A percentile compares a stretch with the other conserved stretches of the same genome.
These are phyloP conservation scores for Cladophialophora bantiana DNA, from an alignment of 2,329 filamentous ascomycete genomes.

Conservation along the genomic window DNA sequence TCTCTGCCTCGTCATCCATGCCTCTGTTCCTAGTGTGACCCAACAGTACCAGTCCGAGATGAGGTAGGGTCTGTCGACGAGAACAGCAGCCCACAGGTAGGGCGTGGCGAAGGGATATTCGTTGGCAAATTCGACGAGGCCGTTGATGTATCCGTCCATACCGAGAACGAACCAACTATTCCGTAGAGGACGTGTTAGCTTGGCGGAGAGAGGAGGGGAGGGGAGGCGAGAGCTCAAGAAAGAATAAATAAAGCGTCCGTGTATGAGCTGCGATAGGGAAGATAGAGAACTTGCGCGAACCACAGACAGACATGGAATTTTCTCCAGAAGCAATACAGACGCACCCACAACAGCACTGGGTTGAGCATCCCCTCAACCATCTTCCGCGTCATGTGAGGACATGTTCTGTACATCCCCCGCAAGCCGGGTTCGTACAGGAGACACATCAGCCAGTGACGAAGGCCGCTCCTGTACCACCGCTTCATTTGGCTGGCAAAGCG, in stretches of 20 bases:
- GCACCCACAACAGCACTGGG: slow-evolving; percentile 17
- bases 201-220: neutral
- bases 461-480: slow-evolving; percentile 21
- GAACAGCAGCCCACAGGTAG: slow-evolving; percentile 17
- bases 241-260: too few relatives aligned
- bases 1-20: slow-evolving; percentile 10
- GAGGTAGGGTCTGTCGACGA: slow-evolving; percentile 18
- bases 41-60: slow-evolving; percentile 24
- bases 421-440: slow-evolving; percentile 15
- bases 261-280: too few relatives aligned
- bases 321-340: slow-evolving; percentile 12
- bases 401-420: slow-evolving; percentile 13
- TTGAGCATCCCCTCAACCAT: slow-evolving; percentile 27
- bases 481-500: slow-evolving; percentile 21
- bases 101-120: slow-evolving; percentile 13
- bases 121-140: slow-evolving; percentile 6
- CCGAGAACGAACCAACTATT: slow-evolving; percentile 8
- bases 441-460: slow-evolving; percentile 21
- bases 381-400: slow-evolving; percentile 21
- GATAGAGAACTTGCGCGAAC: slow-evolving; percentile 18
- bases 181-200: neutral
- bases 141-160: slow-evolving; percentile 4
- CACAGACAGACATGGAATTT: slow-evolving; percentile 7
- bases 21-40: slow-evolving; percentile 18
- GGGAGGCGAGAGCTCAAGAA: too few relatives aligned